Conservation (phyloP, 2,329 filamentous ascomycete species). For the Lojkania enalia region DNA sequence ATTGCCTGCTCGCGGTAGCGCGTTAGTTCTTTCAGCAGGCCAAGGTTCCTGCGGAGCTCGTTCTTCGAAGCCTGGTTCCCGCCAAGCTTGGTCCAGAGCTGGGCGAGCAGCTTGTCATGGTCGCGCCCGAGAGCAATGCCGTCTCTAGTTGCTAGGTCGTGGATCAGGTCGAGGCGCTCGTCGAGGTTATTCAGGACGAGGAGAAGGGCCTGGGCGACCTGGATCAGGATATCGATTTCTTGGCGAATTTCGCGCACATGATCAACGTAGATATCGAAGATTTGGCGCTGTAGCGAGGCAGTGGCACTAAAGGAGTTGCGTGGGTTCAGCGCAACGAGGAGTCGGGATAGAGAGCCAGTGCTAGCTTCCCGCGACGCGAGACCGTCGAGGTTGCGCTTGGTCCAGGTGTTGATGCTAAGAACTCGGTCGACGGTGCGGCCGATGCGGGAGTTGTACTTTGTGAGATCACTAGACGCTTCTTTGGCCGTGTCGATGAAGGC, state of each 20-base stretch:
- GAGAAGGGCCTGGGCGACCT: constrained; percentile 70
- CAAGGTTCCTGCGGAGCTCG: constrained; percentile 65
- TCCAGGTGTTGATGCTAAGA: constrained; percentile 76
- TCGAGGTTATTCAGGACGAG: constrained; percentile 69
- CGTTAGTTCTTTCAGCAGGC: constrained; percentile 67
- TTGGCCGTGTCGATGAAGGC: constrained; percentile 72
- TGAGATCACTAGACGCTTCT: constrained; percentile 66
- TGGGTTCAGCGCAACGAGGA: constrained; percentile 52
- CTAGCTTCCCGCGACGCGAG: constrained; percentile 53
- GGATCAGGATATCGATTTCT: constrained; percentile 68
- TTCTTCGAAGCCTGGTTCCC: constrained; percentile 65
- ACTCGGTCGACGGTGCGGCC: constrained; percentile 74
- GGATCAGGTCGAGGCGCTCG: constrained; percentile 69
- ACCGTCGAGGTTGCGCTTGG: constrained; percentile 67
- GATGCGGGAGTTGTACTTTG: constrained; percentile 76
- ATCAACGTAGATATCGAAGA: constrained; percentile 74
- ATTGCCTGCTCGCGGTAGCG: constrained; percentile 67
- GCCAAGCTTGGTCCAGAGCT: constrained; percentile 75
- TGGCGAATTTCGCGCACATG: constrained; percentile 72
- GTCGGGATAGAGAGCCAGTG: constrained; percentile 44
- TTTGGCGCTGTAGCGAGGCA: constrained; percentile 47
- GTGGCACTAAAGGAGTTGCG: constrained; percentile 60
- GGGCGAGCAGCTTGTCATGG: constrained; percentile 68
- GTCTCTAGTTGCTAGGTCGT: constrained; percentile 68
- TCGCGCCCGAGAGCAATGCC: constrained; percentile 60